Evolutionary conservation across 371 early-diverging fungal species (phyloP), one percentile per base, ranked within the genome.

Genomic region (Haplosporangium sp.): DNA sequence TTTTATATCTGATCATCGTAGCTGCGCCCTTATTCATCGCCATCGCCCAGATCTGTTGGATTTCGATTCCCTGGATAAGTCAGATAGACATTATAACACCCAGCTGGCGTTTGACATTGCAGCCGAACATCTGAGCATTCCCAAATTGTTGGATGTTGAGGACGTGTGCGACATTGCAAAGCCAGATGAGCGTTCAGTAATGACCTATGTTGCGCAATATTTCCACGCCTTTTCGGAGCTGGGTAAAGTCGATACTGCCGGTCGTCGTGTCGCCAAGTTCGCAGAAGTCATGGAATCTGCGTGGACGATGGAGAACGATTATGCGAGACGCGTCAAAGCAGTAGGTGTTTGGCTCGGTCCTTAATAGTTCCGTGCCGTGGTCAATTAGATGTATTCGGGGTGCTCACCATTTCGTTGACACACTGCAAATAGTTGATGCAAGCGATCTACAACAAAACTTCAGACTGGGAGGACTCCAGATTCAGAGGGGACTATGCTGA

Each of bases 131-230:
- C 84, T 98, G 46, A 91, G 90, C 47, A 99, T 99, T 69, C 95
- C 98, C 16, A 89, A 92, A 85, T 82, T 98, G 51, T 82, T 98
- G 63, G 98, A 97, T 84, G 96, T 96, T 6, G 98, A 98, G 74
- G 99, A 99, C 83, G 86, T 99, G 29, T 94, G 95, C 65, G 95
- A 96, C 80, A 92, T 93, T n/a, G 80, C 87, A 51, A 96, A 95
- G 83, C 99, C 99, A 13, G 99, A 99, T 86, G 98, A 98, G 67
- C 90, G 93, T 41, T 98, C 98, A 5, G 90, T 99, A 40, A 97
- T 99, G 95, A 99, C 99, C 45, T 99, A 99, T 77, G 96, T 99
- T 13, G 97, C 98, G 10, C 95, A 97, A 83, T 99, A 98, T 81
- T 99, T 97, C 87, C 98, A 98, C 79, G 97, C 98, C 9, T 98